Evolutionary conservation across 352 stramenopile species (phyloP), one percentile per base, ranked within the genome.

Genomic region (Pythium brassicae): DNA sequence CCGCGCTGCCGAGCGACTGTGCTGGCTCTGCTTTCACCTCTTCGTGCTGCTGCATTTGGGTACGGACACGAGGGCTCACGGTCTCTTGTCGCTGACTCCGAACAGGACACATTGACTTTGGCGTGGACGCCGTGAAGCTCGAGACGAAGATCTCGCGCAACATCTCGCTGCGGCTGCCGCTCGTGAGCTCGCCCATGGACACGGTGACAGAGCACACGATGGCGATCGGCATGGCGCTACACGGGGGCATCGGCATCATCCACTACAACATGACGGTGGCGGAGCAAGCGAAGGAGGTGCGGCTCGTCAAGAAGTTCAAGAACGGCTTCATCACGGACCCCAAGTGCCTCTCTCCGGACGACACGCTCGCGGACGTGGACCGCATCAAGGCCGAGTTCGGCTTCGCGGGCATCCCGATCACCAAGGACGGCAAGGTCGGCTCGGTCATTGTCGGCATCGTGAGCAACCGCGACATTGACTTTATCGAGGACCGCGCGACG

Each of bases 321-420:
- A 99, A 99, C 74, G 97, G 97, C 40, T 99, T 99, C 81, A 99
- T 99, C 75, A 98, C 94, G 27, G 95, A 99, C 78, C 97, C 97
- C 43, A 94, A 99, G 65, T 97, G 89, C 62, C 78, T 99, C 20
- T 97, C 87, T 46, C 97, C 97, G 1, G 82, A 98, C 46, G 69
- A 98, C 73, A 99, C 97, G 19, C 81, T 99, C 20, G 87, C 75
- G 11, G 95, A 99, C 68, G 95, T 99, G 11, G 84, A 98, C 65
- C 67, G 72, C 45, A 97, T 99, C 62, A 99, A 99, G 73, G 67
- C 65, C 53, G 84, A 96, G 66, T 95, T 97, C 54, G 97, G 96
- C 57, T 99, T 99, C 69, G 98, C 95, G 7, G 97, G 97, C 32
- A 99, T 99, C 71, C 97, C 97, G 23, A 98, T 99, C 66, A 99